phyloP scores from a whole-genome alignment of 75 land plant species.

The Larix kaempferi region DNA sequence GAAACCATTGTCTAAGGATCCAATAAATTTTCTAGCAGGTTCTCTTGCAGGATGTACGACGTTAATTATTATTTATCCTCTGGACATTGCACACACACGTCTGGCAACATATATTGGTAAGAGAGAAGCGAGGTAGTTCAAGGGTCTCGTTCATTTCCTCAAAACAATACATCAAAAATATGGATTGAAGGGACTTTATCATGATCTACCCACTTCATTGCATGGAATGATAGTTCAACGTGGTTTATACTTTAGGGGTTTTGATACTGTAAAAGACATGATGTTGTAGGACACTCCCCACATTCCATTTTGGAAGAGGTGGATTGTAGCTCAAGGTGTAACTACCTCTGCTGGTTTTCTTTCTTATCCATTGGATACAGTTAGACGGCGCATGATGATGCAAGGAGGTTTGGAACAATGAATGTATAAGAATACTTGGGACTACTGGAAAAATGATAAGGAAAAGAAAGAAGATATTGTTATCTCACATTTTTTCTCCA shows the following conservation, averaged over 20 bases:
- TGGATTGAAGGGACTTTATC: conserved; percentile 74
- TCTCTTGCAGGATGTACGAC: conserved; percentile 92
- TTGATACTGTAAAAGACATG: conserved; percentile 88
- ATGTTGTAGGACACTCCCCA: conserved; percentile 38
- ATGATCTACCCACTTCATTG: conserved; percentile 87
- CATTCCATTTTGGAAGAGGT: conserved; percentile 81
- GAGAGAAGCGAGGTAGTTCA: conserved; percentile 68
- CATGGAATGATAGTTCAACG: conserved; percentile 96
- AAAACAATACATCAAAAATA: conserved; percentile 70
- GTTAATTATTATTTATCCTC: conserved; percentile 85
- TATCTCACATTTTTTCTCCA: background rate
- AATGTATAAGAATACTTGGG: conserved; percentile 72
- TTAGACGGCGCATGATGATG: conserved; percentile 97
- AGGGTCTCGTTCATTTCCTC: conserved; percentile 75
- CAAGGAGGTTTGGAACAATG: conserved; percentile 76
- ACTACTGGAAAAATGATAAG: conserved; percentile 95
- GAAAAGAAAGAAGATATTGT: too few species aligned
- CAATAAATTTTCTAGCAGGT: conserved; percentile 81
- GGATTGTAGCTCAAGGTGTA: conserved; percentile 82
- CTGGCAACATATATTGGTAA: conserved; percentile 90
- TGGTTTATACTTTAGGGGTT: conserved; percentile 92
- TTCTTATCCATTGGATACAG: conserved; percentile 94
- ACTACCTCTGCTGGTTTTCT: conserved; percentile 88
- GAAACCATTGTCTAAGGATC: conserved; percentile 36
- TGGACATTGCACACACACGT: conserved; percentile 94